Percentiles rank a stretch among this genome's conserved stretches.
Conservation (phyloP, 192 early-diverging fungal genomes). For the Dimargaris xerosporica region DNA sequence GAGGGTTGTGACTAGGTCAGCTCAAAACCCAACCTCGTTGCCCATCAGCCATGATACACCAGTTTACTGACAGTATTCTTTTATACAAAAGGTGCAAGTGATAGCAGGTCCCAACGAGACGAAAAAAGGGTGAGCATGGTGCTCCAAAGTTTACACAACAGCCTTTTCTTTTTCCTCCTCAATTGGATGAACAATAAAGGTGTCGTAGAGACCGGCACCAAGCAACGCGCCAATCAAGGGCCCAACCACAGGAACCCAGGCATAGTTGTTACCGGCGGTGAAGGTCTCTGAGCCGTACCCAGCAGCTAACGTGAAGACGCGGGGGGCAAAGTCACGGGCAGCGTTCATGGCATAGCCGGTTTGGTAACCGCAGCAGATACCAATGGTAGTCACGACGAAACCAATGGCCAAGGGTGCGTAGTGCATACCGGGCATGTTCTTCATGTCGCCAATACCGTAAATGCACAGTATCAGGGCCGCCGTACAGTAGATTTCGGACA, state of each 20-base stretch:
- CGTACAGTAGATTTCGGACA: slow-evolving; percentile 53
- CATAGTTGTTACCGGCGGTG: slow-evolving; percentile 43
- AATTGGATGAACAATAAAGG: slow-evolving; percentile 26
- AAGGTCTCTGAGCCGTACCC: slow-evolving; percentile 54
- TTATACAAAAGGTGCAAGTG: too few species aligned
- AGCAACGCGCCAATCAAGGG: slow-evolving; percentile 43
- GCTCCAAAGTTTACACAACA: too few species aligned
- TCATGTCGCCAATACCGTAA: slow-evolving; percentile 40
- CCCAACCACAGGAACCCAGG: slow-evolving; percentile 50
- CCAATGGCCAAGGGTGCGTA: slow-evolving; percentile 40
- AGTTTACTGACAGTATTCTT: too few species aligned
- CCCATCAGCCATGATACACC: too few species aligned
- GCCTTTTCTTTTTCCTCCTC: too few species aligned
- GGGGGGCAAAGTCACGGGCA: slow-evolving; percentile 66
- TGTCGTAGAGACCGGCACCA: slow-evolving; percentile 39
- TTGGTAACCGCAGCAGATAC: slow-evolving; percentile 42
- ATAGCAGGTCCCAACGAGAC: too few species aligned
- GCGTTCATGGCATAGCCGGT: slow-evolving; percentile 60
- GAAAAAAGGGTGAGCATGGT: too few species aligned
- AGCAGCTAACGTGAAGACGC: slow-evolving; percentile 48
- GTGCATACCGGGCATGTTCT: slow-evolving; percentile 36
- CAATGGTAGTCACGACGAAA: slow-evolving; percentile 41
- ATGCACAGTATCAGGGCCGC: slow-evolving; percentile 45
- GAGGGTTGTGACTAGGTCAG: too few species aligned
- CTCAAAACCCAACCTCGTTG: too few species aligned